Evolutionary conservation across 2,329 filamentous ascomycete species (phyloP).

Genomic region (Torrubiella hemipterigena): DNA sequence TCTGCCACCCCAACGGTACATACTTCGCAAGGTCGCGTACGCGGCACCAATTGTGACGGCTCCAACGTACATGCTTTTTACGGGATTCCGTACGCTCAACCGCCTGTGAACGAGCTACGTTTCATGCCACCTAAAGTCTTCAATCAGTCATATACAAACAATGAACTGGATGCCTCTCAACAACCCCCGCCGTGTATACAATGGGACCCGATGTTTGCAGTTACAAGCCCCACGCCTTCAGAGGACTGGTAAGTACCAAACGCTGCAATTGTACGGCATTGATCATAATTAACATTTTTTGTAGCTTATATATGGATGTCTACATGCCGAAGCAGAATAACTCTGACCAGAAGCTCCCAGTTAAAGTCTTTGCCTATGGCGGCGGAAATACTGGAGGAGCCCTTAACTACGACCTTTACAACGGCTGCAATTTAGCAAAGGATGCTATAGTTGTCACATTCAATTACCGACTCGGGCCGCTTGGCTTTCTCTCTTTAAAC

Average conservation of each 20-base stretch:
- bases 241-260: background rate
- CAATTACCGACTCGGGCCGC: slow-evolving; percentile 9
- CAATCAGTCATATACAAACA: background rate
- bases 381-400: background rate
- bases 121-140: background rate
- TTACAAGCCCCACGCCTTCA: background rate
- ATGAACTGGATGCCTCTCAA: background rate
- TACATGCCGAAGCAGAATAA: background rate
- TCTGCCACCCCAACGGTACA: too few species aligned
- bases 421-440: slow-evolving; percentile 2
- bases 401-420: background rate
- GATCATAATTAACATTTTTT: background rate
- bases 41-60: background rate
- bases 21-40: too few species aligned
- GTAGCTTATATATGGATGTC: background rate
- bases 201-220: background rate
- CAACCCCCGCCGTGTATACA: background rate
- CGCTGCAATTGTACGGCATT: too few species aligned
- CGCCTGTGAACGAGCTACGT: background rate
- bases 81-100: background rate
- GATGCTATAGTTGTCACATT: slow-evolving; percentile 8
- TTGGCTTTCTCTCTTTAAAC: slow-evolving; percentile 7
- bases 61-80: background rate
- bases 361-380: slow-evolving; percentile 1
- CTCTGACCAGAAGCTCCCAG: background rate